Evolutionary conservation across 1,284 basidiomycete genomes (phyloP), one percentile per base, ranked within the genome.

Genomic region (Irpex rosettiformis): DNA sequence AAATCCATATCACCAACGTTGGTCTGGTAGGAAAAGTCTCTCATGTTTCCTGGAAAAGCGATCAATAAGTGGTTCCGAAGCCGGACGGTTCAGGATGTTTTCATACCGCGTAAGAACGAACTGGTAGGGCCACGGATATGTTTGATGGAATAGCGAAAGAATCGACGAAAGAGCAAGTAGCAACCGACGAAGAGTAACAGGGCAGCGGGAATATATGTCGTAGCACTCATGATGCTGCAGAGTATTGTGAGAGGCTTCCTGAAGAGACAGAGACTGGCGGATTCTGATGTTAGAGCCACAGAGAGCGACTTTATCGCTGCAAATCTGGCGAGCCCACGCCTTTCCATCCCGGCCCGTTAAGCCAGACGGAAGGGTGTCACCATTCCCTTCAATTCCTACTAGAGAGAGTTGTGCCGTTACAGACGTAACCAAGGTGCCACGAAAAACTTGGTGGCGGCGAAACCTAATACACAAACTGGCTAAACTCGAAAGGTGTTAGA

Each of bases 1-100:
- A 67, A 68, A 5, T 72, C 70, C 4, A 69, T 58, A 25, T 72
- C 67, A 1, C 73, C 73, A 0, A 73, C 71, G 54, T 74, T 67
- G 11, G 67, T 48, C 55, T 73, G 67, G 16, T 64, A 54, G 16
- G 55, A 59, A 10, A 70, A 42, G 8, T 56, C 57, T 24, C 57
- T 33, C 0, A 54, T 29, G 25, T 61, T 58, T 3, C 60, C 60
- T 58, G 11, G 11, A 11, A 55, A 22, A 42, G 51, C n/a, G n/a
- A n/a, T n/a, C 13, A 10, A 22, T 11, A 5, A n/a, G 33, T 8
- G 33, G 16, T 37, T 37, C 11, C 16, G 33, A 37, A 11, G 33
- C 10, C 11, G 33, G 33, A 11, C 33, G 16, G 16, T 8, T 37
- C 10, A 8, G 10, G 33, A 8, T 37, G 11, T 37, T 16, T 37